These are phyloP conservation scores for Colletotrichum zoysiae DNA, from an alignment of 2,329 filamentous ascomycete genomes.

Conservation along the genomic window DNA sequence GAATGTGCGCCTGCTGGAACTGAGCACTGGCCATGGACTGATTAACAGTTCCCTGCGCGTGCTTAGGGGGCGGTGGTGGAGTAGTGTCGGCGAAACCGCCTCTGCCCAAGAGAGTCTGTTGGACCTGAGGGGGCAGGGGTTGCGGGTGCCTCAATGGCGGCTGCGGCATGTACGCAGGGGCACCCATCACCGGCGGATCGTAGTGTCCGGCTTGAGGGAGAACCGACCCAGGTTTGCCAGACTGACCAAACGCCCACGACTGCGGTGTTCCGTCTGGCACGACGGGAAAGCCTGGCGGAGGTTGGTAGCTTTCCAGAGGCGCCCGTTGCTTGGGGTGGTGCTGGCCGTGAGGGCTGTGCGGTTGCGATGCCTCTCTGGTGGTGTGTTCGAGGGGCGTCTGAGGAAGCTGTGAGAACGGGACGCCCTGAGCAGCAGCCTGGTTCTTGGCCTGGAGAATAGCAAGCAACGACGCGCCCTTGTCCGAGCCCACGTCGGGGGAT, in stretches of 20 bases:
- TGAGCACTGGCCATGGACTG: conserved; percentile 20
- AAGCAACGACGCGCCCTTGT: conserved; percentile 65
- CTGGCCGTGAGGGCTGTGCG: conserved; percentile 69
- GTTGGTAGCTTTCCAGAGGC: conserved; percentile 43
- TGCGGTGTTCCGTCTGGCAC: conserved; percentile 30
- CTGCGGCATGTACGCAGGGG: conserved; percentile 26
- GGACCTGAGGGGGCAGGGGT: conserved; percentile 67
- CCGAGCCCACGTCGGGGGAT: conserved; percentile 47
- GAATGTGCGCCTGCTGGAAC: conserved; percentile 18
- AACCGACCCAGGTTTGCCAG: neutral
- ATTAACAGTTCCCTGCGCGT: conserved; percentile 26
- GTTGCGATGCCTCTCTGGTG: conserved; percentile 62
- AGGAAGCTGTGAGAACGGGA: conserved; percentile 49
- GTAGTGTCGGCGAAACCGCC: conserved; percentile 33
- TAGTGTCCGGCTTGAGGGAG: conserved; percentile 18
- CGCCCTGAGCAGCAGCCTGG: conserved; percentile 39
- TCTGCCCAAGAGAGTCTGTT: conserved; percentile 48
- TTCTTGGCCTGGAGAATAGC: conserved; percentile 63
- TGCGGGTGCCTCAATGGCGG: conserved; percentile 56
- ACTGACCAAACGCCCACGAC: conserved; percentile 31
- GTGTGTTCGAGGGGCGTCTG: conserved; percentile 69
- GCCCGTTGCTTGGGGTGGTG: conserved; percentile 43
- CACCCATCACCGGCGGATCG: conserved; percentile 2
- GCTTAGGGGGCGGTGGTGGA: conserved; percentile 41
- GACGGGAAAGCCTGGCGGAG: conserved; percentile 50